Evolutionary conservation across 2,329 filamentous ascomycete species (phyloP), one percentile per base, ranked within the genome.

Genomic region (Stemphylium beticola): DNA sequence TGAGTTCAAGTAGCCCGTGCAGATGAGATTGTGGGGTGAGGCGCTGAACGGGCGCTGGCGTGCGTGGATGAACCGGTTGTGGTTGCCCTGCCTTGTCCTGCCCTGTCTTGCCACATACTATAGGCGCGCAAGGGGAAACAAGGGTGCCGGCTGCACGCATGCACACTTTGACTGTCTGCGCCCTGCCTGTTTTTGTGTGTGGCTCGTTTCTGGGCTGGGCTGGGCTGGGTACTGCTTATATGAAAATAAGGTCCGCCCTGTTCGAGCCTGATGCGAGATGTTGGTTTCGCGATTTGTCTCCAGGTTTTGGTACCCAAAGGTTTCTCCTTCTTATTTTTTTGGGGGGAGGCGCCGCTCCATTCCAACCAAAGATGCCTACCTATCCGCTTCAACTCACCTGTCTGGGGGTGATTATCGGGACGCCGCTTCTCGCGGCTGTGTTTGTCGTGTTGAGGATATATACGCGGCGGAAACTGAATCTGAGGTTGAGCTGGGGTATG

Each of bases 351-450:
- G n/a, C n/a, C n/a, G n/a, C n/a, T n/a, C n/a, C n/a, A n/a, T n/a
- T n/a, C n/a, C n/a, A n/a, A n/a, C 59, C 65, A 62, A 61, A 65
- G 46, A 75, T 75, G 73, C 64, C 68, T 66, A 66, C 66, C 60
- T 73, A 75, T 67, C 73, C 72, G 53, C 68, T 75, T 24, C 73
- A 75, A 65, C 65, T 66, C 53, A 73, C 70, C 52, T 75, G 73
- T 57, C 58, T 75, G 64, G 72, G 71, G 44, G 71, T 75, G 56
- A 75, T 75, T 47, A 67, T 58, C 49, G 67, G 68, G 47, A 73
- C 71, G 20, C 73, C 73, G 37, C 54, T 66, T 22, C 49, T 75
- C 59, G 69, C 72, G 32, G 52, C 69, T 7, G 45, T 73, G 32
- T 75, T 75, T 49, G 73, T 75, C 34, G 66, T 60, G 29, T 56